Evolutionary conservation across 345 rosid species (phyloP).

Genomic region (Dovyalis caffra): DNA sequence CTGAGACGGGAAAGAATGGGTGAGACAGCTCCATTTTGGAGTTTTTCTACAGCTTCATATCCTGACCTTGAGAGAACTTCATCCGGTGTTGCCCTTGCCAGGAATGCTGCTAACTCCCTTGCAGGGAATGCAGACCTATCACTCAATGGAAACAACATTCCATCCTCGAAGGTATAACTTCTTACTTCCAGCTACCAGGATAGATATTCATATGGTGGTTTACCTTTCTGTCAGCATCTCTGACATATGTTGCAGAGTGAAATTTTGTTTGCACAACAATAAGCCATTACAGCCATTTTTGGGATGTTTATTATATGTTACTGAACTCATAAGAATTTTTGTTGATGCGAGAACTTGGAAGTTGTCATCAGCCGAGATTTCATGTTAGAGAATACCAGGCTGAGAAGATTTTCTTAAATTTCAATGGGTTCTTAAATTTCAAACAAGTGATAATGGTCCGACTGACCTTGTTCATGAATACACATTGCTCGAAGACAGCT

Average conservation of each 20-base stretch:
- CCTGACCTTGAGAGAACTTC: conserved; percentile 43
- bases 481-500: background rate
- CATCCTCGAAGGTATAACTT: conserved; percentile 45
- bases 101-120: background rate
- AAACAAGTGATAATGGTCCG: background rate
- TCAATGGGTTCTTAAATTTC: background rate
- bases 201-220: background rate
- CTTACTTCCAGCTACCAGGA: background rate
- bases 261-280: background rate
- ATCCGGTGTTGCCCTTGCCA: conserved; percentile 17
- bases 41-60: conserved; percentile 67
- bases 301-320: background rate
- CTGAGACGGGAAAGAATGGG: conserved; percentile 84
- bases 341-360: background rate
- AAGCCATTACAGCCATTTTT: background rate
- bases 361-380: background rate
- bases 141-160: conserved; percentile 27
- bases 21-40: conserved; percentile 79
- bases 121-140: conserved; percentile 30
- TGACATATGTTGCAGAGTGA: background rate
- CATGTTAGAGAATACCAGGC: background rate
- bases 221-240: background rate
- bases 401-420: too few relatives aligned
- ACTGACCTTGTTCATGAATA: background rate
- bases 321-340: background rate